A percentile compares a stretch with the other conserved stretches of the same genome.
Evolutionary conservation across 192 early-diverging fungal species (phyloP).

Genomic region (Backusella westeae): DNA sequence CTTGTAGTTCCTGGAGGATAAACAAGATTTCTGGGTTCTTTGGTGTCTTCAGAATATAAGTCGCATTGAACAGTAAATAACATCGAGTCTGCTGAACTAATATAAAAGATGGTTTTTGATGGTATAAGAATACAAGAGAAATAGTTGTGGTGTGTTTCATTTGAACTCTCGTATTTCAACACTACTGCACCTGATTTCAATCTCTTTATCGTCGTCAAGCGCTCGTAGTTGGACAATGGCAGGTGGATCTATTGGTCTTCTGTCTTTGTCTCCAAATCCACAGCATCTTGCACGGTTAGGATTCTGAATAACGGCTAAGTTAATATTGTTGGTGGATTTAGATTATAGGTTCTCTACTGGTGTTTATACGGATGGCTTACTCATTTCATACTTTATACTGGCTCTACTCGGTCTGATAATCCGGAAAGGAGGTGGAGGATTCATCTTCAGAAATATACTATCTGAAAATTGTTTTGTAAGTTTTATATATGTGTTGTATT

Average conservation of each 20-base stretch:
- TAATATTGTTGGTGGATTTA: conserved; percentile 4
- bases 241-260: conserved; percentile 70
- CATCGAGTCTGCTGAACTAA: conserved; percentile 40
- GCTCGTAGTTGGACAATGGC: conserved; percentile 65
- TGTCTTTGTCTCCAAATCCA: conserved; percentile 77
- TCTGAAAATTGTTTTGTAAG: background rate
- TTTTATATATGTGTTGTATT: background rate
- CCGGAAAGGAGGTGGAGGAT: background rate
- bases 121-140: background rate
- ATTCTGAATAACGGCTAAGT: conserved; percentile 54
- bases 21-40: conserved; percentile 52
- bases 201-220: conserved; percentile 43
- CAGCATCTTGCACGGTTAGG: conserved; percentile 69
- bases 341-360: background rate
- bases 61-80: conserved; percentile 56
- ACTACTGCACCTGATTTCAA: conserved; percentile 32
- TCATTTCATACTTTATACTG: conserved; percentile 5
- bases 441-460: background rate
- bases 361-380: background rate
- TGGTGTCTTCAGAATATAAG: conserved; percentile 50
- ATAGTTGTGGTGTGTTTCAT: background rate
- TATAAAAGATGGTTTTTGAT: background rate
- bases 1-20: conserved; percentile 35
- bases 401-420: conserved; percentile 3
- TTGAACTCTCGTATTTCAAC: background rate